Conservation (phyloP, 495 filamentous ascomycete species). For the Xeromyces bisporus region DNA sequence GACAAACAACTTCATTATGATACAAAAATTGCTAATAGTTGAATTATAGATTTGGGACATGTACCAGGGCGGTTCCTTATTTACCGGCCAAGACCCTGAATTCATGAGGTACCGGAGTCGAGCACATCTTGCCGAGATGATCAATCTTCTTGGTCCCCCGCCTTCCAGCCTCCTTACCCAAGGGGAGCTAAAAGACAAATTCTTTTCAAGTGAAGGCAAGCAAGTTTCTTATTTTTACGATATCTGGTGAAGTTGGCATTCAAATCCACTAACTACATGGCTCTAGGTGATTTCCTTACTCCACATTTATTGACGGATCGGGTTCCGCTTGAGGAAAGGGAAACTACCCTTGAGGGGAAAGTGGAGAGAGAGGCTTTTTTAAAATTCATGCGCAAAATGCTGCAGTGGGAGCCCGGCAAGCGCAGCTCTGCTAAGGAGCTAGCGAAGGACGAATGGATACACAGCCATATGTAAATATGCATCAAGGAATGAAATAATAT, state of each 20-base stretch:
- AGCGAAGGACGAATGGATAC: constrained; percentile 15
- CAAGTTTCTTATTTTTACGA: not conserved
- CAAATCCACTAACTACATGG: not conserved
- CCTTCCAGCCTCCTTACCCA: constrained; percentile 15
- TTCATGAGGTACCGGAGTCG: constrained; percentile 17
- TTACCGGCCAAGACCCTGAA: constrained; percentile 12
- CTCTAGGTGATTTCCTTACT: constrained; percentile 8
- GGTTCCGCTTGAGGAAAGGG: constrained; percentile 14
- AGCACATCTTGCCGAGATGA: constrained; percentile 26
- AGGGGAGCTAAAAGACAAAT: constrained; percentile 7
- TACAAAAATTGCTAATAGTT: constrained; percentile 7
- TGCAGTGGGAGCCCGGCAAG: constrained; percentile 15
- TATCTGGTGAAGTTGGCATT: not conserved
- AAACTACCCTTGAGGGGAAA: constrained; percentile 9
- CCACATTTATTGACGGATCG: constrained; percentile 5
- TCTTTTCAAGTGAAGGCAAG: constrained; percentile 10
- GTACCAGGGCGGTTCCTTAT: constrained; percentile 12
- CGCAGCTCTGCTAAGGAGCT: constrained; percentile 11
- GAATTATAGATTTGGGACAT: constrained; percentile 16
- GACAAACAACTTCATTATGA: constrained; percentile 10
- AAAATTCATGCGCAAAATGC: constrained; percentile 19
- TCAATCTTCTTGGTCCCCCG: constrained; percentile 25
- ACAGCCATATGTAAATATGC: no score
- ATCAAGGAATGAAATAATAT: no score
- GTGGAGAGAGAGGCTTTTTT: constrained; percentile 21